Conservation (phyloP, 371 early-diverging fungal species). For the Massospora cicadina region DNA sequence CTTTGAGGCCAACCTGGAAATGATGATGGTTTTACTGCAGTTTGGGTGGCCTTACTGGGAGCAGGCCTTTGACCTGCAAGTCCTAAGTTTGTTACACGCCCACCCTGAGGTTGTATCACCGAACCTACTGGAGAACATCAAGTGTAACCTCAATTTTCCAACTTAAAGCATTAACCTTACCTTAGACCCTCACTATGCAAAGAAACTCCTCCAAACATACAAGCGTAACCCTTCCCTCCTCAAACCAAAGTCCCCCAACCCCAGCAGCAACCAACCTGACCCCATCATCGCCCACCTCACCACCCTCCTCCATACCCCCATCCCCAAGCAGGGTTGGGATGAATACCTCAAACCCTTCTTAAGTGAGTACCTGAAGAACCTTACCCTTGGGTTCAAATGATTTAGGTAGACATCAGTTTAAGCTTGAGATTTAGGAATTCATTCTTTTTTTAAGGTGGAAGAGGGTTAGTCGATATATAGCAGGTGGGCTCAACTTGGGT, state of each 20-base stretch:
- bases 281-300: neutral
- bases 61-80: neutral
- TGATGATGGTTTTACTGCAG: neutral
- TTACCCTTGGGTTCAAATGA: neutral
- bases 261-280: neutral
- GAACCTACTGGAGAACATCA: neutral
- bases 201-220: neutral
- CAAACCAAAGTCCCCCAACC: neutral
- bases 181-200: neutral
- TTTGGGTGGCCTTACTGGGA: constrained; percentile 6
- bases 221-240: neutral
- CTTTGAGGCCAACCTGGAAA: neutral
- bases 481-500: no score
- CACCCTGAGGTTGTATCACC: neutral
- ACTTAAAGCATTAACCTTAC: neutral
- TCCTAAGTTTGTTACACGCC: neutral
- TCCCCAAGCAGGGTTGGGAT: neutral
- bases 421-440: neutral
- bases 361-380: neutral
- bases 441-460: no score
- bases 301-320: neutral
- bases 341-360: neutral
- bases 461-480: no score
- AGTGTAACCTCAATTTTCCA: neutral
- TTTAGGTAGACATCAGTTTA: neutral